phyloP scores from a whole-genome alignment of 495 filamentous ascomycete genomes.

The Cercophora scortea region DNA sequence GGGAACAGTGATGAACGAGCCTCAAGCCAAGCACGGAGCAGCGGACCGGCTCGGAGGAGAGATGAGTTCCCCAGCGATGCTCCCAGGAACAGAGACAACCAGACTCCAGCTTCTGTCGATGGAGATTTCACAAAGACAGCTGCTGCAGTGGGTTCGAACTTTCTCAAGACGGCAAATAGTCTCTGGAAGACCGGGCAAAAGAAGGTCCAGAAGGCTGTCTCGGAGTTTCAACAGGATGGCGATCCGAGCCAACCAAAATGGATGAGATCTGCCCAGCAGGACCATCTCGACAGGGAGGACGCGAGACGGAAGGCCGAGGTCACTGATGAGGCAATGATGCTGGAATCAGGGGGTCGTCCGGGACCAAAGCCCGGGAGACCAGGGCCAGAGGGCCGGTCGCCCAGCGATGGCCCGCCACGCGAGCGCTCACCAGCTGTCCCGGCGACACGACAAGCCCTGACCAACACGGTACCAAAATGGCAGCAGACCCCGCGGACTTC shows the following conservation, averaged over 20 bases:
- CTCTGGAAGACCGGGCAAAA: conserved; percentile 93
- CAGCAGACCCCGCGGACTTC: conserved; percentile 37
- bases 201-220: conserved; percentile 88
- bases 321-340: conserved; percentile 85
- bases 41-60: conserved; percentile 28
- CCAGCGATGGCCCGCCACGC: conserved; percentile 22
- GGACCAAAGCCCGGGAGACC: conserved; percentile 27
- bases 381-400: conserved; percentile 14
- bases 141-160: conserved; percentile 68
- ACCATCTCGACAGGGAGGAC: conserved; percentile 9
- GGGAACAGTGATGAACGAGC: conserved; percentile 16
- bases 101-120: conserved; percentile 55
- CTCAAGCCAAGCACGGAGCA: conserved; percentile 27
- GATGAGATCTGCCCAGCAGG: conserved; percentile 67
- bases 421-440: conserved; percentile 40
- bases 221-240: conserved; percentile 70
- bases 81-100: conserved; percentile 44
- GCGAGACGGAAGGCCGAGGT: conserved; percentile 28
- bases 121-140: conserved; percentile 74
- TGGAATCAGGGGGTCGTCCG: conserved; percentile 59
- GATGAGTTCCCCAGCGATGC: conserved; percentile 23
- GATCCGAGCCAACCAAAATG: conserved; percentile 86
- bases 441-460: conserved; percentile 12
- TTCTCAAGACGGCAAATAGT: conserved; percentile 89
- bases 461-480: conserved; percentile 30